Conservation (phyloP, 371 early-diverging fungal species). For the Actinomortierella ambigua region DNA sequence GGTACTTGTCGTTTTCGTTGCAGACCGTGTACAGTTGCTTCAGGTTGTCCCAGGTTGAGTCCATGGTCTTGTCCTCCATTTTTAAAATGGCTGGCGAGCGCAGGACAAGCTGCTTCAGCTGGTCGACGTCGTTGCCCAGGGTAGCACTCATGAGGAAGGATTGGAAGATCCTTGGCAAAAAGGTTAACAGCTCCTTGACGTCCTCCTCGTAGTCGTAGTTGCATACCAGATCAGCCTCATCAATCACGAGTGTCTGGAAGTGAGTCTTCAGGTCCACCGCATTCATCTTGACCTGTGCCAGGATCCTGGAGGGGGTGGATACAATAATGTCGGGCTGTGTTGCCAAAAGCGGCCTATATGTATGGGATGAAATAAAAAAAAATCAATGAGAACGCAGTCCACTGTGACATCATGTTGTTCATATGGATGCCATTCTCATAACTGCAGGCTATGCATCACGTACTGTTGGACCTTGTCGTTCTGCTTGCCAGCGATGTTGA, state of each 20-base stretch:
- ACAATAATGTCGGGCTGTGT: slow-evolving; percentile 88
- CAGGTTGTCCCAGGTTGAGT: slow-evolving; percentile 56
- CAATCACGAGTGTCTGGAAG: slow-evolving; percentile 88
- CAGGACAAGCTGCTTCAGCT: slow-evolving; percentile 82
- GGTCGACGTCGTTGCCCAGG: slow-evolving; percentile 81
- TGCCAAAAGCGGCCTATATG: slow-evolving; percentile 74
- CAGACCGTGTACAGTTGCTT: slow-evolving; percentile 54
- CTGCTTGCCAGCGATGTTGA: slow-evolving; percentile 76
- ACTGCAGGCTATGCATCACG: too few relatives aligned
- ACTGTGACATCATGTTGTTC: too few relatives aligned
- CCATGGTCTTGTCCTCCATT: slow-evolving; percentile 75
- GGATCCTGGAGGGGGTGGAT: slow-evolving; percentile 80
- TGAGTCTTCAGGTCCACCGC: slow-evolving; percentile 62
- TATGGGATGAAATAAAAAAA: slow-evolving; percentile 2
- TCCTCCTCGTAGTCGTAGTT: slow-evolving; percentile 94
- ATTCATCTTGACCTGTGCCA: slow-evolving; percentile 71
- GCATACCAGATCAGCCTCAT: slow-evolving; percentile 94
- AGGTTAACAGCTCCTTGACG: slow-evolving; percentile 68
- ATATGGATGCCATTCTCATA: too few relatives aligned
- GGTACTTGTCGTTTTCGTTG: slow-evolving; percentile 86
- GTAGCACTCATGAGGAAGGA: slow-evolving; percentile 92
- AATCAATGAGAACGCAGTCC: slow-evolving; percentile 7
- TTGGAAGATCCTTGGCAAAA: slow-evolving; percentile 86
- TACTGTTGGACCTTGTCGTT: slow-evolving; percentile 69
- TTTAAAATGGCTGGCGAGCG: slow-evolving; percentile 84